Conservation (phyloP, 129 eudicot genomes). For the Helianthus annuus region HanXRQr2.0-SUNRISE NC_035440.2:53959159-53959658, state of each 20-base stretch:
- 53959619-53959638: too few relatives aligned
- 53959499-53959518: too few relatives aligned
- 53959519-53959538: too few relatives aligned
- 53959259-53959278: conserved; percentile 38
- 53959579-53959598: too few relatives aligned
- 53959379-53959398: conserved; percentile 47
- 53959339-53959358: conserved; percentile 65
- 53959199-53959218: conserved; percentile 56
- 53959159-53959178: conserved; percentile 45
- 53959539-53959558: too few relatives aligned
- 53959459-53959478: neutral
- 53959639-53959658: too few relatives aligned
- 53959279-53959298: conserved; percentile 57
- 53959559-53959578: too few relatives aligned
- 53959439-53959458: neutral
- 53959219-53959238: conserved; percentile 68
- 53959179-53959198: conserved; percentile 48
- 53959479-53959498: neutral
- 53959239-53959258: conserved; percentile 55
- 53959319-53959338: conserved; percentile 49
- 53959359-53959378: conserved; percentile 44
- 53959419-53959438: neutral
- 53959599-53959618: too few relatives aligned
- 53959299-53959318: conserved; percentile 55
- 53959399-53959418: conserved; percentile 70